Evolutionary conservation across 768 basidiomycete species (phyloP).

Genomic region (Tylopilus cervinicoccineus): DNA sequence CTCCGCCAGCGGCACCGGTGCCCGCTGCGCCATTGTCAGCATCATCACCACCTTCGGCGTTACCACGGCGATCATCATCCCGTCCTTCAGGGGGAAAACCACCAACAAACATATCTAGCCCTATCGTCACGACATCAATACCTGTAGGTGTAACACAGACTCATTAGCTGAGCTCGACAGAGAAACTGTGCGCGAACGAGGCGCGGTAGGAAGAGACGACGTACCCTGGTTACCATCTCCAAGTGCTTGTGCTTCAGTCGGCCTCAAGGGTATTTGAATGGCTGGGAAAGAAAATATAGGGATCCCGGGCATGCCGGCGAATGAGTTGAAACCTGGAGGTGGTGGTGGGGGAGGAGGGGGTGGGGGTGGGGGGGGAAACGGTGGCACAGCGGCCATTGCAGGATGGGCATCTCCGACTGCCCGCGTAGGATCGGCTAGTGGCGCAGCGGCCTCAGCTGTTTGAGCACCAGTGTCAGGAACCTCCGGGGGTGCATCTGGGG

Average conservation of each 20-base stretch:
- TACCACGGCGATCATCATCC: constrained; percentile 10
- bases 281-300: constrained; percentile 28
- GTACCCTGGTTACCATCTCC: constrained; percentile 19
- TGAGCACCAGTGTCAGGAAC: neutral
- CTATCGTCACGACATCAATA: constrained; percentile 34
- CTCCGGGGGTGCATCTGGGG: constrained; percentile 8
- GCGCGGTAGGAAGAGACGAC: constrained; percentile 3
- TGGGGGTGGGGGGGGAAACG: neutral
- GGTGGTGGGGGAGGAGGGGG: neutral
- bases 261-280: constrained; percentile 23
- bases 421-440: neutral
- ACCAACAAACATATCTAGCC: constrained; percentile 38
- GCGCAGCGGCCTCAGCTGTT: neutral
- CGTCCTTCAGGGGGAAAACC: constrained; percentile 12
- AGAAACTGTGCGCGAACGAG: constrained; percentile 6
- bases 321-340: constrained; percentile 16
- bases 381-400: constrained; percentile 1
- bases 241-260: constrained; percentile 3
- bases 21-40: neutral
- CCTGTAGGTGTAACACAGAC: constrained; percentile 6
- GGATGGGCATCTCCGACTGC: constrained; percentile 1
- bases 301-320: constrained; percentile 19
- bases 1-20: constrained; percentile 12
- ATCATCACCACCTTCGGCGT: constrained; percentile 3
- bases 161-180: constrained; percentile 21